Evolutionary conservation across 495 filamentous ascomycete genomes (phyloP), one percentile per base, ranked within the genome.

Genomic region (Penicillium diatomitis): DNA sequence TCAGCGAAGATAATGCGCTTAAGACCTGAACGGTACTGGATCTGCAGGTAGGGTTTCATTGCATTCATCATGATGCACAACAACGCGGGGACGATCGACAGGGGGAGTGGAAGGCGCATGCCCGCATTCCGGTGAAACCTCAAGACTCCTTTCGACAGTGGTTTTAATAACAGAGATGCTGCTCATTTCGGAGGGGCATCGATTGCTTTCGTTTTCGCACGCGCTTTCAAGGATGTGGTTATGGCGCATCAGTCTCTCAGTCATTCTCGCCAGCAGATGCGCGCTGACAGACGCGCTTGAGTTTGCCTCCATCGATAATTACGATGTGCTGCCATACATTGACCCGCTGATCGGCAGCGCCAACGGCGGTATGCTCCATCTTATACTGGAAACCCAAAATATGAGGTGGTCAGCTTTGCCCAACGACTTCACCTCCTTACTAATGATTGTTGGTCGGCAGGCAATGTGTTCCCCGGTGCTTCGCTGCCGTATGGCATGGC

Each of bases 401-500:
- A 36, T 8, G 6, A 7, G 10, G 5, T 11, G 8, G 4, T 11
- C 29, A 30, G 4, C 12, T 31, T n/a, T 32, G 12, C 12, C 40
- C 32, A 27, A 12, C 34, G 29, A 34, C 0, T 28, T 20, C 6
- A 29, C 20, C 20, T 20, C 20, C 20, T 20, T 20, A 20, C 20
- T 20, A 20, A 20, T 20, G 20, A 20, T 20, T 20, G 20, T 20
- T 20, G 20, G 20, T 20, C 20, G 20, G 20, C 41, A 74, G 71
- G 71, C 38, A 71, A 88, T 76, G 84, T 90, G 30, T 90, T 90
- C 48, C 67, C 86, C 0, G 86, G 86, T 11, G 85, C 86, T 4
- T 81, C 85, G 1, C 57, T 89, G 37, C 86, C 86, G 0, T 88
- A 85, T 57, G 71, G 71, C 55, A 86, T 90, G 79, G 84, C 84